Conservation (phyloP, 169 alveolate genomes). For the Pseudocohnilembus persalinus region DNA sequence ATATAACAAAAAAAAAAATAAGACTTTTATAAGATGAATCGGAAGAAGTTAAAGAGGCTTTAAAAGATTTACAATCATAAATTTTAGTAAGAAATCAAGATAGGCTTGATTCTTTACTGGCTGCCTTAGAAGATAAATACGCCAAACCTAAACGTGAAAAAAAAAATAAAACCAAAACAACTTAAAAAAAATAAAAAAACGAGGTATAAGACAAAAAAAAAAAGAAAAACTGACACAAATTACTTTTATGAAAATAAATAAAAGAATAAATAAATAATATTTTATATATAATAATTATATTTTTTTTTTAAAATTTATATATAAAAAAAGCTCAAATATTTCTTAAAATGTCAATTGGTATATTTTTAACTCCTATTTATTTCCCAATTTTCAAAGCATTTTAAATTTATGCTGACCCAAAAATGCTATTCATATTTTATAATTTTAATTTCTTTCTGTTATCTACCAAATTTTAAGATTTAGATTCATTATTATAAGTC, state of each 20-base stretch:
- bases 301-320: too few relatives aligned
- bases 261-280: background rate
- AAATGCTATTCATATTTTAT: background rate
- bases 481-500: background rate
- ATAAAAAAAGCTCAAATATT: too few relatives aligned
- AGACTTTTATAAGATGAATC: conserved; percentile 43
- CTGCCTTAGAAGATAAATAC: conserved; percentile 24
- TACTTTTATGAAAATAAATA: background rate
- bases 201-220: background rate
- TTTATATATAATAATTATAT: background rate
- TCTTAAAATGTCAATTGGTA: background rate
- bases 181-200: background rate
- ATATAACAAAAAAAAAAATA: conserved; percentile 43
- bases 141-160: background rate
- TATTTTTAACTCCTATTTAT: too few relatives aligned
- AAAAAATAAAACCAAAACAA: background rate
- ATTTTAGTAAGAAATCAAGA: conserved; percentile 43
- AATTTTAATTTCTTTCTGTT: background rate
- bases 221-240: background rate
- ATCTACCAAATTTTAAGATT: background rate
- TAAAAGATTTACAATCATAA: conserved; percentile 41
- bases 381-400: background rate
- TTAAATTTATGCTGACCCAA: background rate
- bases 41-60: conserved; percentile 36
- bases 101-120: conserved; percentile 7